Evolutionary conservation across 768 basidiomycete genomes (phyloP).

Genomic region (Lentinula sp.): DNA sequence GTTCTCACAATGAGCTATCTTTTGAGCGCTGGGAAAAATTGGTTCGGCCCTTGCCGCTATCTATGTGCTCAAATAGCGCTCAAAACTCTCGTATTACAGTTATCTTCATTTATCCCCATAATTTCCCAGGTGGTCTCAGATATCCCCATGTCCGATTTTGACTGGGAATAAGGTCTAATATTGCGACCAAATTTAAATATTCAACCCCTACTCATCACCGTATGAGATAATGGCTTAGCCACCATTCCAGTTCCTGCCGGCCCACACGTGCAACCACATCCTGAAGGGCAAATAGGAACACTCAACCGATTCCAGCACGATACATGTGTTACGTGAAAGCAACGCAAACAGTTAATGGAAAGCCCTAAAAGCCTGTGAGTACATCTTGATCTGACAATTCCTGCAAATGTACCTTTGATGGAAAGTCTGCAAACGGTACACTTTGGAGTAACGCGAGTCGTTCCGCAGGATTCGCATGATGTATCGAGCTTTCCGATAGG

Average conservation of each 20-base stretch:
- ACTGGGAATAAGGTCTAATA: too few species aligned
- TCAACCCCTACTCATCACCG: not conserved
- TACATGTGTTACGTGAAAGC: slow-evolving; percentile 61
- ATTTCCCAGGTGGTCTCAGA: too few species aligned
- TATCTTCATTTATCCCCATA: too few species aligned
- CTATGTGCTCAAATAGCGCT: too few species aligned
- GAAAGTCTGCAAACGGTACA: slow-evolving; percentile 77
- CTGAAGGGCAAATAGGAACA: slow-evolving; percentile 52
- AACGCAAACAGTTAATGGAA: slow-evolving; percentile 53
- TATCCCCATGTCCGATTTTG: too few species aligned
- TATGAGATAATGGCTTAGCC: not conserved
- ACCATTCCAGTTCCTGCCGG: not conserved
- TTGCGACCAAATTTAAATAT: not conserved
- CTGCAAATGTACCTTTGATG: slow-evolving; percentile 49
- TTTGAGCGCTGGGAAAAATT: too few species aligned
- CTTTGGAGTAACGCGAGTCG: slow-evolving; percentile 35
- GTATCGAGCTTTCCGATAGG: slow-evolving; percentile 20
- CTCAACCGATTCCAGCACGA: slow-evolving; percentile 53
- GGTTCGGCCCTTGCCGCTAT: too few species aligned
- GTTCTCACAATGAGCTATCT: too few species aligned
- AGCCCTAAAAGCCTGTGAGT: slow-evolving; percentile 35
- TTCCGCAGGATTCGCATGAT: slow-evolving; percentile 37
- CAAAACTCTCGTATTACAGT: too few species aligned
- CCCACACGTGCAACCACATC: slow-evolving; percentile 60
- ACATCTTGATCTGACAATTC: not conserved